phyloP scores from a whole-genome alignment of 257 asterid genomes.

The Datura wrightii region DNA sequence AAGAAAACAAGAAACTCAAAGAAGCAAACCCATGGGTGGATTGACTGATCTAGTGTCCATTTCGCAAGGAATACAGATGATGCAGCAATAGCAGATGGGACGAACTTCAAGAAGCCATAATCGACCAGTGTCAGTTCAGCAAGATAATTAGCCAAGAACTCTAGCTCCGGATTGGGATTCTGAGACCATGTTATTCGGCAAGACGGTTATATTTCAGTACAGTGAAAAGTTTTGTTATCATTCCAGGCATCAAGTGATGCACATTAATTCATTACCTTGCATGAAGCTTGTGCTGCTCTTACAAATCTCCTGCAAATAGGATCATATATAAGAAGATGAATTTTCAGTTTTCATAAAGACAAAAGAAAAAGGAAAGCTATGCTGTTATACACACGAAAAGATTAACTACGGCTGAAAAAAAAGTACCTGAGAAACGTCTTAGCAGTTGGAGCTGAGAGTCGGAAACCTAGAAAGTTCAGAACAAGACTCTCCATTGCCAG shows the following conservation, averaged over 20 bases:
- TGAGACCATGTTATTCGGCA: conserved; percentile 30
- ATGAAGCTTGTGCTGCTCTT: conserved; percentile 79
- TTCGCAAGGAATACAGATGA: conserved; percentile 74
- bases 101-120: conserved; percentile 71
- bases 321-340: conserved; percentile 21
- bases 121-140: conserved; percentile 77
- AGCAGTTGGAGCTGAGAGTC: conserved; percentile 70
- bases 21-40: conserved; percentile 83
- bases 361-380: background rate
- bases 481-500: conserved; percentile 68
- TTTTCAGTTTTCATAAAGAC: background rate
- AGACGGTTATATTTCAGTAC: background rate
- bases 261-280: conserved; percentile 46
- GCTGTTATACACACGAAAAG: background rate
- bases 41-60: conserved; percentile 84
- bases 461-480: conserved; percentile 67
- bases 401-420: conserved; percentile 1
- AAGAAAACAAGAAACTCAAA: conserved; percentile 22
- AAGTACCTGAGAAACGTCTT: conserved; percentile 78
- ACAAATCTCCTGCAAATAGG: conserved; percentile 66
- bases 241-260: conserved; percentile 1
- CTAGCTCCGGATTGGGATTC: conserved; percentile 75
- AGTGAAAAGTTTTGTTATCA: background rate
- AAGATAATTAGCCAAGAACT: conserved; percentile 81
- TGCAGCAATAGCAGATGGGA: conserved; percentile 88